Base-by-base conservation (phyloP, 805 yeast genomes). In the Ogataea neopini region DNA sequence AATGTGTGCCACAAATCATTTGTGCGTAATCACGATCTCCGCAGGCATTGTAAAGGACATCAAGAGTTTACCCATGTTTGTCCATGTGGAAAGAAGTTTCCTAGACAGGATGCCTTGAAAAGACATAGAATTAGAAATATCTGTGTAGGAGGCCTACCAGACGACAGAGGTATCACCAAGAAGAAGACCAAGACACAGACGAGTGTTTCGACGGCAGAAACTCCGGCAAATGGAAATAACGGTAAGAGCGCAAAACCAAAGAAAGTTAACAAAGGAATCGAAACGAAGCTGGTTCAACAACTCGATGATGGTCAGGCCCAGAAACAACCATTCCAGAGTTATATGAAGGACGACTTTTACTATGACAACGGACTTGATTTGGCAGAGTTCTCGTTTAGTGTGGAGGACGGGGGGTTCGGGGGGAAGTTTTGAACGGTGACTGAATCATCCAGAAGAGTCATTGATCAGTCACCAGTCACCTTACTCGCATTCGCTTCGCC, bases 1-100 rank as follows among this genome's bases (percentile, higher is more conserved):
- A 72, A 72, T 3, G 74, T 74, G 36, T 94, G 99, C 67, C 77
- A 80, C 3, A 88, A 91, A 57, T 79, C 88, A 32, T 94, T 94
- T 71, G 99, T 94, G 19, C 77, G 99, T 52, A 96, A 92, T 53
- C 99, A 94, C 63, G 99, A 94, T 68, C 73, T 94, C 57, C 80
- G 88, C 50, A 79, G 99, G 51, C 99, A 94, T 62, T 83, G 81
- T 55, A 88, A 88, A 63, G 87, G 91, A 13, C 99, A 94, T 63
- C 75, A 80, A 45, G 90, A 81, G 44, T 83, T 83, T 51, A 76
- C 83, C 22, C 84, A 77, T 56, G 72, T 72, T 22, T 94, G 99
- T 68, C 86, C 86, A 0, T 95, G 99, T 70, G 97, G 97, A n/a
- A 92, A 91, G 68, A 84, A 83, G 52, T 94, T 94, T 69, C 83